Conservation (phyloP, 352 stramenopile species). For the Thraustochytrium sp. region DNA sequence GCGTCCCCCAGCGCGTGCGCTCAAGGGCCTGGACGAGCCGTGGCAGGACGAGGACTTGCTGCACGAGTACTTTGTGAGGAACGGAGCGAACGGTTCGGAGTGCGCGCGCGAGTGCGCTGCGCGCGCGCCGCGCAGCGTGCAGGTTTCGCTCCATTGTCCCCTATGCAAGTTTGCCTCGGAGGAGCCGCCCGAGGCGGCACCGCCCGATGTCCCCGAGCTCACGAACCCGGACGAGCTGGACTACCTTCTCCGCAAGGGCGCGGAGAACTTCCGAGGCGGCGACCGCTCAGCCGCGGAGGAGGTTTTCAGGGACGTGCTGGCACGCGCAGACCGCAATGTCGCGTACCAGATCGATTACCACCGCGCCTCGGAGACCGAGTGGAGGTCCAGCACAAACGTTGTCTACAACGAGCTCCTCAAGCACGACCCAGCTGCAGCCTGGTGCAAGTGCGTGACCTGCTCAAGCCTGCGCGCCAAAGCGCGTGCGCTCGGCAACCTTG, state of each 20-base stretch:
- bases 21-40: neutral
- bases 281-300: neutral
- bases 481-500: conserved; percentile 6
- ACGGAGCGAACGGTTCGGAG: neutral
- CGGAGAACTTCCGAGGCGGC: neutral
- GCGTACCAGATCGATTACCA: neutral
- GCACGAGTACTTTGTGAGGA: neutral
- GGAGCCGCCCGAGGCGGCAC: neutral
- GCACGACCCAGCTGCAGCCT: neutral
- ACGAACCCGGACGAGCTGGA: conserved; percentile 22
- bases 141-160: neutral
- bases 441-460: conserved; percentile 28
- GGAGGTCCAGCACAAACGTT: neutral
- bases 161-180: neutral
- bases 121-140: neutral
- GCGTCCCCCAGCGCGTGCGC: neutral
- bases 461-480: neutral
- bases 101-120: neutral
- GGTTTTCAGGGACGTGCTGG: neutral
- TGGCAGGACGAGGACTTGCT: neutral
- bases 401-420: neutral
- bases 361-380: neutral
- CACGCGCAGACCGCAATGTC: neutral
- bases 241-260: conserved; percentile 13
- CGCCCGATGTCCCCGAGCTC: neutral